These are phyloP conservation scores for Orbilia quercus DNA, from an alignment of 2,329 filamentous ascomycete species.

Conservation along the genomic window DNA sequence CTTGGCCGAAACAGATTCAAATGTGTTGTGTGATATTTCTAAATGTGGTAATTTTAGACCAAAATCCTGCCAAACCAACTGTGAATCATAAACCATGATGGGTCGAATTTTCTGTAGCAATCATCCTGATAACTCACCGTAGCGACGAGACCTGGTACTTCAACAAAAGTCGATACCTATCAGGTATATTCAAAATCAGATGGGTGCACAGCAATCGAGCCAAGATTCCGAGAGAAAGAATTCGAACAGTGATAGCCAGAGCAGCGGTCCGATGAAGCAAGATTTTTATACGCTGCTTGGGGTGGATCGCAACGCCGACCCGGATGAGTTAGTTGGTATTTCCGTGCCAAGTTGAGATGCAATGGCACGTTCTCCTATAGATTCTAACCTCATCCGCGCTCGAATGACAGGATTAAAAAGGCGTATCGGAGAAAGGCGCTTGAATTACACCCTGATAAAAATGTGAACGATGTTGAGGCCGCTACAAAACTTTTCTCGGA, in stretches of 20 bases:
- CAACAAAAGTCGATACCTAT: not conserved
- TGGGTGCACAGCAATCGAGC: slow-evolving; percentile 38
- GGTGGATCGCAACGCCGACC: slow-evolving; percentile 43
- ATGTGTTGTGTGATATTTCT: slow-evolving; percentile 21
- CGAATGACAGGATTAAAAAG: slow-evolving; percentile 78
- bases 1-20: no score
- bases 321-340: slow-evolving; percentile 53
- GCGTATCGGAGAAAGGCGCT: slow-evolving; percentile 91
- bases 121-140: not conserved
- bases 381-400: not conserved
- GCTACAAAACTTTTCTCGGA: slow-evolving; percentile 90
- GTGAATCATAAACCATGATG: slow-evolving; percentile 1
- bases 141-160: not conserved
- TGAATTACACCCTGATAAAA: slow-evolving; percentile 93
- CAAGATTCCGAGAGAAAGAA: slow-evolving; percentile 14
- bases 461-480: slow-evolving; percentile 83
- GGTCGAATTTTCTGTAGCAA: not conserved
- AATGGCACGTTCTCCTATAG: not conserved
- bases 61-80: slow-evolving; percentile 2
- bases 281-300: slow-evolving; percentile 47
- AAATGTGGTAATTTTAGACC: slow-evolving; percentile 17
- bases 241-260: not conserved
- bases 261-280: slow-evolving; percentile 40
- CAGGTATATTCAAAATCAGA: slow-evolving; percentile 11
- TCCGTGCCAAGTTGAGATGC: slow-evolving; percentile 8